phyloP scores from a whole-genome alignment of 176 grass and related monocot species.

The Guadua angustifolia region DNA sequence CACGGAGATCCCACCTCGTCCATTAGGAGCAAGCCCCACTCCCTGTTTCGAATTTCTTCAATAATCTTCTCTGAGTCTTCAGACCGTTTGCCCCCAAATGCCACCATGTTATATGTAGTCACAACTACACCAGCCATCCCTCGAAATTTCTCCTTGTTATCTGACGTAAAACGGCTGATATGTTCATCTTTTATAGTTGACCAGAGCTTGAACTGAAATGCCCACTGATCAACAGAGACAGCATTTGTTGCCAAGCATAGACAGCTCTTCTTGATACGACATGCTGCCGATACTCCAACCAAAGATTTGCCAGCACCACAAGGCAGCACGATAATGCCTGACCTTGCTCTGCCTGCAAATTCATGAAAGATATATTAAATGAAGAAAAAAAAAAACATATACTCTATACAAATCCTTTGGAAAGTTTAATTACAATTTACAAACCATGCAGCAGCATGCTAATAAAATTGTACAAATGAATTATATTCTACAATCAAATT shows the following conservation, averaged over 20 bases:
- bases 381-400: slow-evolving; percentile 20
- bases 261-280: slow-evolving; percentile 90
- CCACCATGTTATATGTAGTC: slow-evolving; percentile 99
- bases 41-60: slow-evolving; percentile 92
- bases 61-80: slow-evolving; percentile 99
- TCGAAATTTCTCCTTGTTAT: slow-evolving; percentile 95
- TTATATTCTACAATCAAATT: not conserved
- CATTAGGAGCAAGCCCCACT: slow-evolving; percentile 98
- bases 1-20: slow-evolving; percentile 70
- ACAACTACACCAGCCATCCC: slow-evolving; percentile 90
- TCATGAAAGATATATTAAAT: slow-evolving; percentile 13
- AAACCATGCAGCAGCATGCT: not conserved
- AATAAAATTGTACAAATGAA: slow-evolving; percentile 6
- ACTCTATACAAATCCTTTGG: too few relatives aligned
- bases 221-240: slow-evolving; percentile 99
- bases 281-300: slow-evolving; percentile 93
- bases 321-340: slow-evolving; percentile 95
- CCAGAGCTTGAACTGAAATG: slow-evolving; percentile 99
- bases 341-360: slow-evolving; percentile 79
- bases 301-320: slow-evolving; percentile 98
- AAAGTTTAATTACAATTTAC: not conserved
- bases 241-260: slow-evolving; percentile 98
- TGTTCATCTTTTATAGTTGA: slow-evolving; percentile 95
- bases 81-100: slow-evolving; percentile 87
- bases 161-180: slow-evolving; percentile 92